Percentiles rank a stretch among this genome's conserved stretches.
phyloP scores from a whole-genome alignment of 192 early-diverging fungal genomes.

The Backusella westeae region DNA sequence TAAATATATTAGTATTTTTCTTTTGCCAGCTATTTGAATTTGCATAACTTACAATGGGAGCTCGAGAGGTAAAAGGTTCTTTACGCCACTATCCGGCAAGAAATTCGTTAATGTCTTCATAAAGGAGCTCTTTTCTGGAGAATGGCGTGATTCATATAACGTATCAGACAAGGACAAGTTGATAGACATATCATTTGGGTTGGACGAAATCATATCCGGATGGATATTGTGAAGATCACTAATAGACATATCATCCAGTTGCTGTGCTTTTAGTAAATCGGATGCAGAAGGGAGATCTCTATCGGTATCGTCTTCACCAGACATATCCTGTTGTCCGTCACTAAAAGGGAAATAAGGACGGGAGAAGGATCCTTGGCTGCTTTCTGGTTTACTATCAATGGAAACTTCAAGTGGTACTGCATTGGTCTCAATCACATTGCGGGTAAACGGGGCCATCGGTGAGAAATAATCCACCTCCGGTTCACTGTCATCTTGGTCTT shows the following conservation, averaged over 20 bases:
- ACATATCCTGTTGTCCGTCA: slow-evolving; percentile 9
- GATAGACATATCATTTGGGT: neutral
- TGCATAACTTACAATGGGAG: slow-evolving; percentile 63
- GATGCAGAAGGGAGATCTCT: slow-evolving; percentile 12
- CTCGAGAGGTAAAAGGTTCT: slow-evolving; percentile 65
- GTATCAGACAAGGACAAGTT: neutral
- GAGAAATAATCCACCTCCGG: slow-evolving; percentile 23
- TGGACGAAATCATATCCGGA: neutral
- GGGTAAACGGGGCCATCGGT: slow-evolving; percentile 13
- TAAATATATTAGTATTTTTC: neutral
- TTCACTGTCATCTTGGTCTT: slow-evolving; percentile 33
- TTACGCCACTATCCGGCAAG: slow-evolving; percentile 66
- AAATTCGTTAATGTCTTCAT: slow-evolving; percentile 76
- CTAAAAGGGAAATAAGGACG: slow-evolving; percentile 11
- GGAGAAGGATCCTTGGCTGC: neutral
- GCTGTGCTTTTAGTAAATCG: slow-evolving; percentile 9
- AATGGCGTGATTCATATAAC: slow-evolving; percentile 7
- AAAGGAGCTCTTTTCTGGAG: slow-evolving; percentile 54
- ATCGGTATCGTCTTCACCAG: slow-evolving; percentile 1
- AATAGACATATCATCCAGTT: neutral
- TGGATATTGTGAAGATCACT: slow-evolving; percentile 6
- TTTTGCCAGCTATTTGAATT: neutral
- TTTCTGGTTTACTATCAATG: neutral
- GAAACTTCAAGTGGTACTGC: neutral
- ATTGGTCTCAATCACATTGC: neutral